Percentiles rank a stretch among this genome's conserved stretches.
Evolutionary conservation across 306 rosid species (phyloP).

Genomic region (Pterocarpus macrocarpus): DNA sequence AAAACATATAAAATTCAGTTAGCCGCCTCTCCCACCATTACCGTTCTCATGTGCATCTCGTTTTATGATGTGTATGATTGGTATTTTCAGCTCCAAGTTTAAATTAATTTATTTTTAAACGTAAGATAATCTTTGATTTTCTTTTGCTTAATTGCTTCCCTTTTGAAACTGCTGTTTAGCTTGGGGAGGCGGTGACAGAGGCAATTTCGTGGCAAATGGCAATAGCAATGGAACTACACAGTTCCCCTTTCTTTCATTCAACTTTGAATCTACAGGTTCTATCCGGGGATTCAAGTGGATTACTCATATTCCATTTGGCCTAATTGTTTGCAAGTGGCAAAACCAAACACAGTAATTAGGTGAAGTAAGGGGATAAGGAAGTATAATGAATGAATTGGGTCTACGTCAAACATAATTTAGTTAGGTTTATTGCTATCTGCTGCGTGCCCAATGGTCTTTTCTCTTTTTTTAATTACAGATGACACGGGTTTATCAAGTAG

Average conservation of each 20-base stretch:
- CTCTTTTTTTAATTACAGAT: neutral
- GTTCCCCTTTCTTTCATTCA: no score
- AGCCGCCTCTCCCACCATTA: neutral
- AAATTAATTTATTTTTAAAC: neutral
- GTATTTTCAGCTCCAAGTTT: neutral
- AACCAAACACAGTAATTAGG: neutral
- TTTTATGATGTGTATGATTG: neutral
- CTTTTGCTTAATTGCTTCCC: neutral
- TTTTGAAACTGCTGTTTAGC: neutral
- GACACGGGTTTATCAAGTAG: neutral
- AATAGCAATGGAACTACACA: neutral
- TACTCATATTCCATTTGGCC: conserved; percentile 10
- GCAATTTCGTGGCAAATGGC: neutral
- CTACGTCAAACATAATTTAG: neutral
- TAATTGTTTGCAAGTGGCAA: conserved; percentile 26
- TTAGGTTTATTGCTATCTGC: conserved; percentile 10
- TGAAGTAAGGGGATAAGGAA: conserved; percentile 26
- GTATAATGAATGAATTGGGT: conserved; percentile 4
- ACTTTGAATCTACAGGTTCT: no score
- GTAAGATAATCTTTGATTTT: neutral
- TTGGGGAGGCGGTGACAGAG: neutral
- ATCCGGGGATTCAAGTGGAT: neutral
- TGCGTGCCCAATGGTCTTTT: no score
- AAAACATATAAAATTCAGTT: neutral
- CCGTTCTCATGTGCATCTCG: neutral